A percentile compares a stretch with the other conserved stretches of the same genome.
These are phyloP conservation scores for Dictyostelium firmibasis DNA, from an alignment of 78 protist species.

Conservation along the genomic window DNA sequence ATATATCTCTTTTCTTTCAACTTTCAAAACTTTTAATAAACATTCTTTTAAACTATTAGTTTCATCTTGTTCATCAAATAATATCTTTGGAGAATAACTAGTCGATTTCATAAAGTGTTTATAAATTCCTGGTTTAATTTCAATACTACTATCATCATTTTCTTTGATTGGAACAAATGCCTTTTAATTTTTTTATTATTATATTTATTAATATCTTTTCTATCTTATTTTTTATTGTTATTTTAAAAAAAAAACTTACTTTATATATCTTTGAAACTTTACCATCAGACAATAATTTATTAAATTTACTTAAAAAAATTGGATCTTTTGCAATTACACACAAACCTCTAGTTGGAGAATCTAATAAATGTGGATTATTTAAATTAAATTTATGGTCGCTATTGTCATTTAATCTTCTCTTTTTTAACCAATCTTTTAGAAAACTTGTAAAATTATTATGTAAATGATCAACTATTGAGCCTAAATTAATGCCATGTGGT, in stretches of 20 bases:
- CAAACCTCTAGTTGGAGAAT: constrained; percentile 56
- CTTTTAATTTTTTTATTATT: not conserved
- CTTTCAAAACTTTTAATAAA: constrained; percentile 5
- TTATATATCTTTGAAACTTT: constrained; percentile 20
- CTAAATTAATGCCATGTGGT: constrained; percentile 34
- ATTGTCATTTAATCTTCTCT: not conserved
- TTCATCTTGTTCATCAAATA: not conserved
- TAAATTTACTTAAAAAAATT: not conserved
- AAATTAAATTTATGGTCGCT: not conserved
- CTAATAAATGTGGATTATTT: constrained; percentile 55
- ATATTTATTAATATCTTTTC: no score
- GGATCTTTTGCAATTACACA: constrained; percentile 17
- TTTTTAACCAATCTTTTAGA: not conserved
- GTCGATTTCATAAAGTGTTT: constrained; percentile 38
- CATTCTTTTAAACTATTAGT: constrained; percentile 8
- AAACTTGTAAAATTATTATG: not conserved
- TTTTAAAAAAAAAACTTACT: not conserved
- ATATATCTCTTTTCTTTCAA: not conserved
- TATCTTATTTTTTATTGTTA: not conserved
- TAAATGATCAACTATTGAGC: not conserved
- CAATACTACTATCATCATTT: not conserved
- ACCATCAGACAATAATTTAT: not conserved
- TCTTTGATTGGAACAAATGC: not conserved
- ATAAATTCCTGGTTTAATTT: constrained; percentile 1
- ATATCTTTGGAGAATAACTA: not conserved